Evolutionary conservation across 345 rosid genomes (phyloP).

Genomic region (Lumnitzera racemosa): DNA sequence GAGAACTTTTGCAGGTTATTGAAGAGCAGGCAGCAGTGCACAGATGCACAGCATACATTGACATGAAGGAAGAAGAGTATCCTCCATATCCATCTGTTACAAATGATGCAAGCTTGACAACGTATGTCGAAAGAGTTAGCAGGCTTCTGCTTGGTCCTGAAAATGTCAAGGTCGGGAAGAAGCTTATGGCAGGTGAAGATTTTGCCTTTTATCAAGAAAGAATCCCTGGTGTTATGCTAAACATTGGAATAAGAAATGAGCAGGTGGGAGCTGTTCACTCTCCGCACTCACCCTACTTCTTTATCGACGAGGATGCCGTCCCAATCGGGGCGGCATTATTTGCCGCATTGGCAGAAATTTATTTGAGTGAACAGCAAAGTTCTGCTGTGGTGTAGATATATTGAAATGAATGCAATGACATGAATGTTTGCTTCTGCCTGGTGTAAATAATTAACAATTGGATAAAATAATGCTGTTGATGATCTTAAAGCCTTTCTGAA

Average conservation of each 20-base stretch:
- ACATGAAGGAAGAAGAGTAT: conserved; percentile 32
- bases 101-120: conserved; percentile 52
- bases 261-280: conserved; percentile 56
- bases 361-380: conserved; percentile 42
- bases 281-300: conserved; percentile 68
- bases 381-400: conserved; percentile 6
- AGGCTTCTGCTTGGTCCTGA: conserved; percentile 50
- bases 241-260: conserved; percentile 64
- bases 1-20: conserved; percentile 41
- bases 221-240: conserved; percentile 64
- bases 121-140: conserved; percentile 41
- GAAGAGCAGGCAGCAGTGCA: conserved; percentile 58
- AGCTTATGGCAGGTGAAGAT: conserved; percentile 77
- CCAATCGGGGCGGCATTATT: conserved; percentile 71
- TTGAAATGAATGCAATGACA: neutral
- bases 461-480: no score
- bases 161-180: conserved; percentile 32
- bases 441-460: neutral
- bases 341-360: conserved; percentile 60
- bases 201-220: conserved; percentile 70
- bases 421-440: neutral
- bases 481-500: no score
- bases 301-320: conserved; percentile 70
- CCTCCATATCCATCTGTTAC: conserved; percentile 59
- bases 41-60: conserved; percentile 49